Evolutionary conservation across 2,329 filamentous ascomycete species (phyloP).

Genomic region (Colletotrichum sp.): DNA sequence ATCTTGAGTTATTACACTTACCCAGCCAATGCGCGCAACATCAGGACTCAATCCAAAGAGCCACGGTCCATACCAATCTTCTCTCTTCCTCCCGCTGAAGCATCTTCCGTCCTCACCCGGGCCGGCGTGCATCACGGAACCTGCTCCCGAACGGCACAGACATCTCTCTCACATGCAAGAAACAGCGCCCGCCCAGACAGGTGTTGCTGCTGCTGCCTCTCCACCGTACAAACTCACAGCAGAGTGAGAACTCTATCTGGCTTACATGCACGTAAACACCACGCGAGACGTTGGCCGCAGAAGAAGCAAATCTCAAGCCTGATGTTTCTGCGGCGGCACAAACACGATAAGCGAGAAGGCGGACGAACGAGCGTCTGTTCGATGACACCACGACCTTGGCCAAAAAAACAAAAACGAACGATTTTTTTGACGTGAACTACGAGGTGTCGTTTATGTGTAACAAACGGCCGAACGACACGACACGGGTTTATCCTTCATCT

Average conservation of each 20-base stretch:
- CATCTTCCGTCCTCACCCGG: not conserved
- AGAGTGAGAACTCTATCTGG: not conserved
- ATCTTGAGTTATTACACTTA: not conserved
- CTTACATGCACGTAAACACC: not conserved
- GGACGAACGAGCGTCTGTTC: not conserved
- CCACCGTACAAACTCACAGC: not conserved
- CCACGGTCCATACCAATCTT: too few species aligned
- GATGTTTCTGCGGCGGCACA: not conserved
- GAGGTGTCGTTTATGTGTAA: not conserved
- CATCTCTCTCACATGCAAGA: not conserved
- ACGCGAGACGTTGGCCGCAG: not conserved
- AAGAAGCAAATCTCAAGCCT: conserved; percentile 6
- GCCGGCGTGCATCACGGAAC: not conserved
- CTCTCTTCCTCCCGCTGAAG: not conserved
- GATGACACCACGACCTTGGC: not conserved
- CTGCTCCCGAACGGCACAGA: not conserved
- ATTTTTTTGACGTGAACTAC: not conserved
- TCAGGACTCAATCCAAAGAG: not conserved
- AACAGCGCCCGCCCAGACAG: not conserved
- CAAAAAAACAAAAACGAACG: not conserved
- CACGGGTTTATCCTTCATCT: not conserved
- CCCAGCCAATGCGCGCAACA: not conserved
- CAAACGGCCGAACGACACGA: not conserved
- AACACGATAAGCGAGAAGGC: not conserved
- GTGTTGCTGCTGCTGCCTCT: not conserved